These are phyloP conservation scores for Endothia cerciana DNA, from an alignment of 2,329 filamentous ascomycete genomes.

Conservation along the genomic window DNA sequence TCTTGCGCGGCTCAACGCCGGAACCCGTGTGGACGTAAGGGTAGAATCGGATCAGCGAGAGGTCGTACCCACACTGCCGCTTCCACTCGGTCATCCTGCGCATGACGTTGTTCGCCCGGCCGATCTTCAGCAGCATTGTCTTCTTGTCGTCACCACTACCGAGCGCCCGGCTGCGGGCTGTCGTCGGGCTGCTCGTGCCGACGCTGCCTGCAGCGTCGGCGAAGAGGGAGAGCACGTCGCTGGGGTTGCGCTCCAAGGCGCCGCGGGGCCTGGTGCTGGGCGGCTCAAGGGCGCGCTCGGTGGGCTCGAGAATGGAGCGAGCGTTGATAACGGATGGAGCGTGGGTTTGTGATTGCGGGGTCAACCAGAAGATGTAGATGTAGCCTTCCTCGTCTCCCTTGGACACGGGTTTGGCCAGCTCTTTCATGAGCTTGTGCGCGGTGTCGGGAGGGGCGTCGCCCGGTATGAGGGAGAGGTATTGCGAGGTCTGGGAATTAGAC, in stretches of 20 bases:
- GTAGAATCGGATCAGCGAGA: slow-evolving; percentile 89
- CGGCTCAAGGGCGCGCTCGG: slow-evolving; percentile 45
- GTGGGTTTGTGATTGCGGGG: slow-evolving; percentile 62
- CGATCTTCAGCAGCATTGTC: slow-evolving; percentile 71
- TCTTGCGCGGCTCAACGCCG: slow-evolving; percentile 62
- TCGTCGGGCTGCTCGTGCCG: slow-evolving; percentile 31
- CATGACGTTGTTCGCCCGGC: slow-evolving; percentile 79
- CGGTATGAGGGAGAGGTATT: slow-evolving; percentile 72
- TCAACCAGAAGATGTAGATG: slow-evolving; percentile 99
- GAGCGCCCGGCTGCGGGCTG: slow-evolving; percentile 25
- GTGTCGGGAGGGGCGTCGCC: slow-evolving; percentile 66
- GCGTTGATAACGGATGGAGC: slow-evolving; percentile 62
- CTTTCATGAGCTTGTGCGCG: slow-evolving; percentile 71
- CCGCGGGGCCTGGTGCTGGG: slow-evolving; percentile 40
- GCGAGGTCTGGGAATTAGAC: slow-evolving; percentile 42
- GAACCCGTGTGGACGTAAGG: slow-evolving; percentile 67
- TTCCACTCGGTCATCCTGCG: slow-evolving; percentile 91
- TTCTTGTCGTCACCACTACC: slow-evolving; percentile 44
- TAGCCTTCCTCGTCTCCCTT: slow-evolving; percentile 80
- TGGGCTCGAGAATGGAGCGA: slow-evolving; percentile 60
- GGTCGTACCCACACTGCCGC: slow-evolving; percentile 85
- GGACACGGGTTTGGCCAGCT: slow-evolving; percentile 77
- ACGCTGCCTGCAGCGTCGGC: slow-evolving; percentile 39
- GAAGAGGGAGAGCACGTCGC: slow-evolving; percentile 59
- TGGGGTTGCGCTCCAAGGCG: slow-evolving; percentile 49